Conservation (phyloP, 2,329 filamentous ascomycete genomes). For the Diaporthe sp. region DNA sequence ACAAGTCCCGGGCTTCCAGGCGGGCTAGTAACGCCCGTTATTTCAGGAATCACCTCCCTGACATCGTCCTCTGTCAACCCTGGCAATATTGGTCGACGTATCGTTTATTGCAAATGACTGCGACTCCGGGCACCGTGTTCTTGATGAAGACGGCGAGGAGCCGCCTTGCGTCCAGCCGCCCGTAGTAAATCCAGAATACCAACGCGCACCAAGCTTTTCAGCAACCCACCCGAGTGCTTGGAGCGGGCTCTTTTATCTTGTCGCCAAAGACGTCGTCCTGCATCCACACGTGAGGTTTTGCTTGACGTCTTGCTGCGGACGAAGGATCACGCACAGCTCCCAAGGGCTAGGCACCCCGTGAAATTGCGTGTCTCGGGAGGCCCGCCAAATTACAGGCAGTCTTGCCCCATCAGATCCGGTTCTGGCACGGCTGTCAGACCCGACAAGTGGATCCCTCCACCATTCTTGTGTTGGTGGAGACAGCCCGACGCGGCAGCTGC, state of each 20-base stretch:
- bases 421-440: conserved; percentile 39
- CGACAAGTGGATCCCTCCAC: conserved; percentile 29
- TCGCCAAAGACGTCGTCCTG: neutral
- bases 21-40: conserved; percentile 4
- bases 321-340: conserved; percentile 7
- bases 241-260: neutral
- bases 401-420: conserved; percentile 34
- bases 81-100: conserved; percentile 24
- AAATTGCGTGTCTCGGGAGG: conserved; percentile 39
- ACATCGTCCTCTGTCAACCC: conserved; percentile 24
- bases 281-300: neutral
- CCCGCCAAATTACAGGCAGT: conserved; percentile 41
- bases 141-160: neutral
- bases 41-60: conserved; percentile 34
- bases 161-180: neutral
- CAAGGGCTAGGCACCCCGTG: conserved; percentile 28
- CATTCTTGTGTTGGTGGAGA: conserved; percentile 34
- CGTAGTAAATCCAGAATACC: neutral
- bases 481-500: conserved; percentile 37
- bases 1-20: conserved; percentile 35
- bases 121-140: conserved; percentile 18
- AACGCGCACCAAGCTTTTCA: neutral
- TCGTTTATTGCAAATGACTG: conserved; percentile 28
- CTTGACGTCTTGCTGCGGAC: neutral
- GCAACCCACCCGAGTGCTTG: neutral